phyloP scores from a whole-genome alignment of 345 rosid species.

The Salix caprea region DNA sequence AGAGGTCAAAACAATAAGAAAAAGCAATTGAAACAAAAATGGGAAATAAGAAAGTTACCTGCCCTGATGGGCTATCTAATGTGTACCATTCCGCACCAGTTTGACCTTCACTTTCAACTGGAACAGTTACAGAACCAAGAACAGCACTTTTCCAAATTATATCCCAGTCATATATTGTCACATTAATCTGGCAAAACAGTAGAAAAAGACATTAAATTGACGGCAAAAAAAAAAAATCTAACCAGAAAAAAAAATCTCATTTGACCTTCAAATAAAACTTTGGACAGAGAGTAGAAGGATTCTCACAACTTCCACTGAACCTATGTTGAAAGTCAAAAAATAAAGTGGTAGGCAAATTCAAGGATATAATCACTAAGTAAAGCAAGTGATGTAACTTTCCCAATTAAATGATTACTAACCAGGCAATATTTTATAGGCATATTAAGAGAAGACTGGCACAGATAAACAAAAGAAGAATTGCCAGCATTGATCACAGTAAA shows the following conservation, averaged over 20 bases:
- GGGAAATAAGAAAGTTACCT: slow-evolving; percentile 45
- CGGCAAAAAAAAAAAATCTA: too few species aligned
- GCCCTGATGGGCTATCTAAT: slow-evolving; percentile 89
- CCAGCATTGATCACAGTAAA: not conserved
- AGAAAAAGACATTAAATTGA: slow-evolving; percentile 4
- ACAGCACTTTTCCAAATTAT: slow-evolving; percentile 97
- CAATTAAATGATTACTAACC: not conserved
- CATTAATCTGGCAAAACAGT: slow-evolving; percentile 57
- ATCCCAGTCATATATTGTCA: slow-evolving; percentile 98
- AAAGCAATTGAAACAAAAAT: not conserved
- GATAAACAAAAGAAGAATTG: not conserved
- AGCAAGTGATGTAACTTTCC: not conserved
- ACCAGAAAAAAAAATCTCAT: not conserved
- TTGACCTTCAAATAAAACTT: not conserved
- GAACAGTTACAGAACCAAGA: slow-evolving; percentile 89
- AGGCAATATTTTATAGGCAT: not conserved
- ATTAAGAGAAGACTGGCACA: too few species aligned
- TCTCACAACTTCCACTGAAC: not conserved
- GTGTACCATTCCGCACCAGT: slow-evolving; percentile 85
- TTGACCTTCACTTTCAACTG: slow-evolving; percentile 84
- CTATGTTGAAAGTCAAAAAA: not conserved
- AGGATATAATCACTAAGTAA: not conserved
- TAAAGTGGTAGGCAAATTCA: not conserved
- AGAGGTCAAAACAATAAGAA: not conserved
- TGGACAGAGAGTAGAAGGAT: not conserved